Percentiles rank a stretch among this genome's conserved stretches.
phyloP scores from a whole-genome alignment of 2,329 filamentous ascomycete species.

The Nemania sp. region DNA sequence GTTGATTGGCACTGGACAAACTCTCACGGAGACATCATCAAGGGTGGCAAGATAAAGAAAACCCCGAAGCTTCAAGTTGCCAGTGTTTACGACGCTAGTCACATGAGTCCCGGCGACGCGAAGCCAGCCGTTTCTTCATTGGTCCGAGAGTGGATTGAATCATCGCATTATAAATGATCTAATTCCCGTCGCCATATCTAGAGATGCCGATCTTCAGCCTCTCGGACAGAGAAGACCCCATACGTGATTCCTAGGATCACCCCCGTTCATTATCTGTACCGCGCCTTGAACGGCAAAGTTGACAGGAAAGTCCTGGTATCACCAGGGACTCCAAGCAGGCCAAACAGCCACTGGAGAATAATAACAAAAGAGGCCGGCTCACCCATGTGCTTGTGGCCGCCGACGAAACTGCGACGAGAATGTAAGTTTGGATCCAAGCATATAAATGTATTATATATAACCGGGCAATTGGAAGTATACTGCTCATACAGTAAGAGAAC shows the following conservation, averaged over 20 bases:
- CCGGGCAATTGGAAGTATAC: not conserved
- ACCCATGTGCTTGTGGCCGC: conserved; percentile 44
- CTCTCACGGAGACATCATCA: not conserved
- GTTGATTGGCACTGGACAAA: conserved; percentile 14
- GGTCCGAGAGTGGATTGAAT: conserved; percentile 14
- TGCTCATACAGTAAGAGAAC: not conserved
- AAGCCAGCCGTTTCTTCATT: conserved; percentile 20
- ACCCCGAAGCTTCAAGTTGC: conserved; percentile 11
- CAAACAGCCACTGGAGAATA: conserved; percentile 42
- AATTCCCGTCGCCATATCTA: not conserved
- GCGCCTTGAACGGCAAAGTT: conserved; percentile 36
- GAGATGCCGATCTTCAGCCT: not conserved
- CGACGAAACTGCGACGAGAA: conserved; percentile 34
- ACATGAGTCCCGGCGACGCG: conserved; percentile 18
- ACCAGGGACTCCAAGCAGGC: conserved; percentile 39
- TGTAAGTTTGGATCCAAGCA: not conserved
- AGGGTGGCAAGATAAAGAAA: conserved; percentile 17
- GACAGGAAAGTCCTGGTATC: conserved; percentile 34
- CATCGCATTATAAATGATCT: not conserved
- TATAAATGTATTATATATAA: not conserved
- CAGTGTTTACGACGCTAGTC: conserved; percentile 14
- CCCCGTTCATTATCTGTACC: conserved; percentile 15
- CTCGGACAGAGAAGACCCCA: too few species aligned
- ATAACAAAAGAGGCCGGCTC: conserved; percentile 42
- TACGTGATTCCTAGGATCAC: not conserved